These are phyloP conservation scores for Metarhizium album DNA, from an alignment of 2,329 filamentous ascomycete species.

Conservation along the genomic window DNA sequence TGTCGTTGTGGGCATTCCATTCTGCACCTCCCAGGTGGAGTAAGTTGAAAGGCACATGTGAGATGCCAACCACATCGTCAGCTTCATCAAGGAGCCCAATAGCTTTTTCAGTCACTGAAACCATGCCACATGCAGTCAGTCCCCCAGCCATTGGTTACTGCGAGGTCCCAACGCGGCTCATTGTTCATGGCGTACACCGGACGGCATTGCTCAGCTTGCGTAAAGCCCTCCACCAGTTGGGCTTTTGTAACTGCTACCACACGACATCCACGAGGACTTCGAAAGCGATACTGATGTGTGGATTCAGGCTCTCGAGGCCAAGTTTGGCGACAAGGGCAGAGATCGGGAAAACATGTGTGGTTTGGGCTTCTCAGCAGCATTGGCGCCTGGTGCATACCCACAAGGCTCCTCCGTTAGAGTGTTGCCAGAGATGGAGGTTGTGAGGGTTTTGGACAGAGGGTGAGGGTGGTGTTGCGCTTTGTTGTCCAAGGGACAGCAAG, in stretches of 20 bases:
- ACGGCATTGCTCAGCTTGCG: slow-evolving; percentile 27
- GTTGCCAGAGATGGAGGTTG: slow-evolving; percentile 75
- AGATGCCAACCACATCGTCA: too few species aligned
- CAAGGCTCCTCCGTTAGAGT: slow-evolving; percentile 61
- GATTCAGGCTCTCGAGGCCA: slow-evolving; percentile 21
- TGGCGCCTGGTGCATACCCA: slow-evolving; percentile 17
- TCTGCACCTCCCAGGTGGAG: too few species aligned
- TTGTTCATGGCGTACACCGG: slow-evolving; percentile 28
- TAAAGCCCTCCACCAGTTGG: slow-evolving; percentile 13
- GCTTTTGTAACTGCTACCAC: slow-evolving; percentile 20
- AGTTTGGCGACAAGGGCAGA: slow-evolving; percentile 19
- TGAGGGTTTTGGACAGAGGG: slow-evolving; percentile 76
- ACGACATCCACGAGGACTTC: slow-evolving; percentile 15
- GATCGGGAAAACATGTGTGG: slow-evolving; percentile 25
- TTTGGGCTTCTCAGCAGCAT: slow-evolving; percentile 16
- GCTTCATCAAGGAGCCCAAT: neutral
- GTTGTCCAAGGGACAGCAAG: slow-evolving; percentile 26
- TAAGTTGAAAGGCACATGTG: too few species aligned
- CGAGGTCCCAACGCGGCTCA: slow-evolving; percentile 28
- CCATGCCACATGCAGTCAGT: neutral
- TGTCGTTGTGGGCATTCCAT: too few species aligned
- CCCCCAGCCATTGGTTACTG: slow-evolving; percentile 13
- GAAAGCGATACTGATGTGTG: slow-evolving; percentile 16
- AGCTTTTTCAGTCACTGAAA: neutral
- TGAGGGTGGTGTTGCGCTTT: slow-evolving; percentile 49